Conservation (phyloP, 1,284 basidiomycete genomes). For the Stygiomarasmius scandens region DNA sequence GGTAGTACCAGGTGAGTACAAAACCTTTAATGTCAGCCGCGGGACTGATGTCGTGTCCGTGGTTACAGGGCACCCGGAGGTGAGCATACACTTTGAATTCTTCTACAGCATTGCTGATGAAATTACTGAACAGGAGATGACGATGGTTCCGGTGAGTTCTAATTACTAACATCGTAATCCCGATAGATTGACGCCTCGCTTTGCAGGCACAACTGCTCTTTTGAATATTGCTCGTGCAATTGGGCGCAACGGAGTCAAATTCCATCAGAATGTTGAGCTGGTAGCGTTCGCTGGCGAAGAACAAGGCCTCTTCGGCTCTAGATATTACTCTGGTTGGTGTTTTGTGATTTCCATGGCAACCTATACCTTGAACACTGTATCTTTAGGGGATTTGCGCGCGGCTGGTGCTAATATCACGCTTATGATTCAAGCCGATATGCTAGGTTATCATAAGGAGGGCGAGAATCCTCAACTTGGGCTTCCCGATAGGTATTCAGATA, state of each 20-base stretch:
- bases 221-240: conserved; percentile 80
- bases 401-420: conserved; percentile 69
- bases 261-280: conserved; percentile 70
- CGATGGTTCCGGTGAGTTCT: conserved; percentile 24
- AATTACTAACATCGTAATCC: no score
- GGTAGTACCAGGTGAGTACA: conserved; percentile 43
- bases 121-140: conserved; percentile 46
- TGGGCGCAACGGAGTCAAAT: conserved; percentile 58
- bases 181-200: not conserved
- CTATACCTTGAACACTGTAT: conserved; percentile 4
- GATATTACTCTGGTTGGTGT: conserved; percentile 63
- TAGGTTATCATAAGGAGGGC: conserved; percentile 72
- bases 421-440: conserved; percentile 90
- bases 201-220: conserved; percentile 58
- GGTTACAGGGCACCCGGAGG: no score
- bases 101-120: no score
- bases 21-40: no score
- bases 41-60: no score
- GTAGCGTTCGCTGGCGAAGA: conserved; percentile 75
- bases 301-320: conserved; percentile 69
- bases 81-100: no score
- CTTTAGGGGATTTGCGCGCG: conserved; percentile 55
- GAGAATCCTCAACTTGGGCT: conserved; percentile 84
- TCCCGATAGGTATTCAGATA: conserved; percentile 52
- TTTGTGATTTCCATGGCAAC: not conserved